Evolutionary conservation across 225 moss, liverwort and hornwort genomes (phyloP).

Genomic region (Sphagnum contortum): DNA sequence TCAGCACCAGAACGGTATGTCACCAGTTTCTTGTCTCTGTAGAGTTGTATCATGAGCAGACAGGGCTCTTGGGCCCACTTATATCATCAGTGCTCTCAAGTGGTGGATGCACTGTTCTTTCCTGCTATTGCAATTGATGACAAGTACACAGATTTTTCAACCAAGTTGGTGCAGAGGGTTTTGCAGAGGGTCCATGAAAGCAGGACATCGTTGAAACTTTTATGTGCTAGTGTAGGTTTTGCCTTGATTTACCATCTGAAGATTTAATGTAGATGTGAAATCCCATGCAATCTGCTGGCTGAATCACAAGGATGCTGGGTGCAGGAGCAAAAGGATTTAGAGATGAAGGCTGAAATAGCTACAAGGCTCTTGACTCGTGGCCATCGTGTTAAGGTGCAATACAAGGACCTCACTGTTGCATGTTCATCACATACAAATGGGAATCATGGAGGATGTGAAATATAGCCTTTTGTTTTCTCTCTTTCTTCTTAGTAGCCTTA

Average conservation of each 20-base stretch:
- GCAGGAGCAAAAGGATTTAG: slow-evolving; percentile 46
- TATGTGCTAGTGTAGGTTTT: no score
- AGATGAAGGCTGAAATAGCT: slow-evolving; percentile 42
- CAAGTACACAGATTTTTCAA: no score
- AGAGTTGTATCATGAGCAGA: no score
- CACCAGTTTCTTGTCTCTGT: not conserved
- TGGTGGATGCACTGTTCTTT: no score
- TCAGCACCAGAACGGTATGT: slow-evolving; percentile 71
- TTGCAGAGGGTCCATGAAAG: no score
- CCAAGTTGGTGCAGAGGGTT: no score
- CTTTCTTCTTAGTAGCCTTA: not conserved
- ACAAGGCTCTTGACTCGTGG: slow-evolving; percentile 36
- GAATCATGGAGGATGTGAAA: not conserved
- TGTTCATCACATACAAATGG: not conserved
- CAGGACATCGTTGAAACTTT: no score
- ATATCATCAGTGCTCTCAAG: no score
- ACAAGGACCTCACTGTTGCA: not conserved
- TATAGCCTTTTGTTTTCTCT: not conserved
- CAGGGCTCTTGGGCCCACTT: no score
- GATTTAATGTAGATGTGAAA: no score
- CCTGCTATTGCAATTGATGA: no score
- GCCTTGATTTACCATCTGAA: no score
- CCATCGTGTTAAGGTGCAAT: slow-evolving; percentile 30
- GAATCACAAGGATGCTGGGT: not conserved
- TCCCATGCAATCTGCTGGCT: not conserved